Evolutionary conservation across 768 basidiomycete species (phyloP).

Genomic region (Boletus insuetus): DNA sequence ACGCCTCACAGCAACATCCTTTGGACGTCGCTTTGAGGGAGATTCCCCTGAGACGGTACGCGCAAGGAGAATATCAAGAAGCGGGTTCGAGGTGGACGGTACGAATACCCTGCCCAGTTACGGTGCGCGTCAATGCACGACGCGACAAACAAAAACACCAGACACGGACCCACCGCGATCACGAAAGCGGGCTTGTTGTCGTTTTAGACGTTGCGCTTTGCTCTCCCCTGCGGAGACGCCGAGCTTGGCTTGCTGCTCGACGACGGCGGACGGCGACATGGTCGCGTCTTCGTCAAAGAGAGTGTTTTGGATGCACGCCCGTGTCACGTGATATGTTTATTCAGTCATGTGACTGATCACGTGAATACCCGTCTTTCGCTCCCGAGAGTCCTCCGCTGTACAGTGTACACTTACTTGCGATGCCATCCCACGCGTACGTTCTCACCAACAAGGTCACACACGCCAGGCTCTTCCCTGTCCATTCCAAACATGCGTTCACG

Average conservation of each 20-base stretch:
- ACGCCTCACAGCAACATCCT: background rate
- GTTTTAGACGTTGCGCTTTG: conserved; percentile 54
- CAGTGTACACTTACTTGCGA: too few species aligned
- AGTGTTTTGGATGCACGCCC: too few species aligned
- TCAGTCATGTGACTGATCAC: background rate
- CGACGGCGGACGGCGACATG: conserved; percentile 12
- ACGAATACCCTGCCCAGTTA: conserved; percentile 46
- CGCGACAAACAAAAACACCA: background rate
- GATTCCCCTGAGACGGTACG: conserved; percentile 47
- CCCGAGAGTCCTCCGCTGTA: too few species aligned
- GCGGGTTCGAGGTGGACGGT: conserved; percentile 46
- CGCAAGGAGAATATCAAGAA: conserved; percentile 52
- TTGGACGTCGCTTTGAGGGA: conserved; percentile 34
- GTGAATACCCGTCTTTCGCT: background rate
- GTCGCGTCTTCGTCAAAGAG: background rate
- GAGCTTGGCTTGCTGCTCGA: conserved; percentile 23
- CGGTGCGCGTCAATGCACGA: background rate
- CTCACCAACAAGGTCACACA: background rate
- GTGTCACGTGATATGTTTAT: background rate
- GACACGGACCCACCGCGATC: conserved; percentile 61
- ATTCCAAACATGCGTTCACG: background rate
- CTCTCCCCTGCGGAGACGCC: conserved; percentile 52
- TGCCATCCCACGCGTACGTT: too few species aligned
- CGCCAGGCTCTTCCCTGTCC: background rate
- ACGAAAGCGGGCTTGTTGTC: conserved; percentile 64